phyloP scores from a whole-genome alignment of 1,284 basidiomycete species.

The Somion occarium region DNA sequence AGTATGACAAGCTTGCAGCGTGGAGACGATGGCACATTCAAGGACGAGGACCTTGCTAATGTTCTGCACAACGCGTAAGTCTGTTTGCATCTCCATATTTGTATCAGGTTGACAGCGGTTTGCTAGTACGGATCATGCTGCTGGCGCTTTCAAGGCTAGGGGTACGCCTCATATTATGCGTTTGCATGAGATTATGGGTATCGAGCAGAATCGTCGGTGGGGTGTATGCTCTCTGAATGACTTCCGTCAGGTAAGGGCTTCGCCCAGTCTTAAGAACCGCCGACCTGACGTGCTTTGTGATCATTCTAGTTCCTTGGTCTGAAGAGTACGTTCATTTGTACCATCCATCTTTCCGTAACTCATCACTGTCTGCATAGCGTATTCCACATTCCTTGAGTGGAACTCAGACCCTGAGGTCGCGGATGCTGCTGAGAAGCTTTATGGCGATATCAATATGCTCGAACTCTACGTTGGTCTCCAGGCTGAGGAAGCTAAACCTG shows the following conservation, averaged over 20 bases:
- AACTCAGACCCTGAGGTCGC: constrained; percentile 73
- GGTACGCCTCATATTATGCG: constrained; percentile 73
- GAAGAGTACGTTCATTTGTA: constrained; percentile 45
- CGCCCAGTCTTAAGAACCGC: neutral
- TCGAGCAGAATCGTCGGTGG: constrained; percentile 75
- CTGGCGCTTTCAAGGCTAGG: constrained; percentile 74
- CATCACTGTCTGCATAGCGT: constrained; percentile 29
- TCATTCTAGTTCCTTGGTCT: constrained; percentile 59
- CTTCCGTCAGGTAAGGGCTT: constrained; percentile 57
- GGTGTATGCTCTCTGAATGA: constrained; percentile 84
- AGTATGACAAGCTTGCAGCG: constrained; percentile 46
- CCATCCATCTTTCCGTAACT: constrained; percentile 2
- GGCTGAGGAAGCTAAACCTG: constrained; percentile 67
- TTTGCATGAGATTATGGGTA: constrained; percentile 79
- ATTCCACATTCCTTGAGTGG: constrained; percentile 75
- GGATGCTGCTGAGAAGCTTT: constrained; percentile 70
- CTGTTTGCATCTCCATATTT: neutral
- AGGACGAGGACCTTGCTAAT: constrained; percentile 66
- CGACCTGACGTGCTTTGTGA: neutral
- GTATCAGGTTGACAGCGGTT: neutral
- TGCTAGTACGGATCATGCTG: constrained; percentile 64
- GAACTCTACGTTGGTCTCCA: constrained; percentile 78
- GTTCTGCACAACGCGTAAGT: constrained; percentile 67
- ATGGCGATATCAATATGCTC: constrained; percentile 72
- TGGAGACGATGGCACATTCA: constrained; percentile 59